Base-by-base conservation (phyloP, 441 rosid genomes). In the Populus hybrid region DNA sequence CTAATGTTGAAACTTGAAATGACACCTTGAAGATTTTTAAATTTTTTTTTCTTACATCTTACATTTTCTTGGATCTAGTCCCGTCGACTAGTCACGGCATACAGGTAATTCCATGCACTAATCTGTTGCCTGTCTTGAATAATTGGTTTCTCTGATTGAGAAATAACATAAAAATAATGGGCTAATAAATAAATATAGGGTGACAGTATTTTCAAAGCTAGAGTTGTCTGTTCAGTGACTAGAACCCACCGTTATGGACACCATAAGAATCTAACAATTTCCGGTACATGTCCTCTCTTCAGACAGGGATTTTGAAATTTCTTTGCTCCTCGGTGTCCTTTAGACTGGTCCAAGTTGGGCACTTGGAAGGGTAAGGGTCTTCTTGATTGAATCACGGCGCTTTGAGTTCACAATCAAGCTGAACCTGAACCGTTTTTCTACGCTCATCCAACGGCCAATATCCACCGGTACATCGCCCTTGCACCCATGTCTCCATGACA, bases 391-490 rank as follows among this genome's bases (percentile, higher is more conserved):
- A 57, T 57, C 63, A 57, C n/a, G n/a, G 5, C 11, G 63, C 63
- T 12, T 4, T 12, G n/a, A 57, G 6, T 59, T 26, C 23, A 35
- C 69, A 10, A 9, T 69, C 59, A 36, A 61, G 63, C 63, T 18
- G 79, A 36, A 3, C 61, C 38, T 6, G 2, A 9, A 76, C n/a
- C 68, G 7, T 28, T 69, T 30, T 6, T 6, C 50, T 7, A 9
- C 23, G 6, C 9, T 30, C 75, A 71, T 77, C 79, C 0, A 23
- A 77, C 75, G 79, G 70, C 40, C 50, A 21, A 19, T 3, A 40
- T 8, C 18, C 70, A 26, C 26, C 61, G 9, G 24, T 34, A 2
- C 7, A 19, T 16, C 63, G 6, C 63, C 18, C 2, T 53, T 34
- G 68, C 7, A 23, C 57, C 14, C 3, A 16, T 38, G 2, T 38